A percentile compares a stretch with the other conserved stretches of the same genome.
Conservation (phyloP, 352 stramenopile genomes). For the Ochromonadaceae sp. region DNA sequence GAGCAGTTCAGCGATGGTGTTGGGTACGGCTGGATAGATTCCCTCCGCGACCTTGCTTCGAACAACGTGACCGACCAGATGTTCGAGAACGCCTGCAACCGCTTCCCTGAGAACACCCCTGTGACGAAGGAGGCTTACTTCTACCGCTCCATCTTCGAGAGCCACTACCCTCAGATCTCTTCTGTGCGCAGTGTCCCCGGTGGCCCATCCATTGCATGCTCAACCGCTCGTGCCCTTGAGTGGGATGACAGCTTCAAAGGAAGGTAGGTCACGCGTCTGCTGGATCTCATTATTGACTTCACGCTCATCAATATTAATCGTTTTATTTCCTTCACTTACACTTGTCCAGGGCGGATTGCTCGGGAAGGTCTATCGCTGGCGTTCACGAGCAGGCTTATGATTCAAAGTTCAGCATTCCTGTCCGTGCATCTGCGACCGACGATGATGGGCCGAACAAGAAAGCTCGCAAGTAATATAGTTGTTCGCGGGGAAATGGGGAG, state of each 20-base stretch:
- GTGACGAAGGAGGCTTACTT: constrained; percentile 88
- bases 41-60: constrained; percentile 77
- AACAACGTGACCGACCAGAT: constrained; percentile 27
- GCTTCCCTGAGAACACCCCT: constrained; percentile 96
- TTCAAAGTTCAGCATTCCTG: constrained; percentile 45
- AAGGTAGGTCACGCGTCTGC: too few relatives aligned
- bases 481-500: too few relatives aligned
- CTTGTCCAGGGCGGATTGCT: constrained; percentile 64
- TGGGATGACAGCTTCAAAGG: constrained; percentile 87
- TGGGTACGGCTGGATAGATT: constrained; percentile 96
- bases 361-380: constrained; percentile 74
- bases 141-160: constrained; percentile 89
- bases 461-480: too few relatives aligned
- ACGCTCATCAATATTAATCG: neutral
- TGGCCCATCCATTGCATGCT: constrained; percentile 94
- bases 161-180: constrained; percentile 89
- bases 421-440: too few relatives aligned
- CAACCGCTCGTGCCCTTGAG: constrained; percentile 85
- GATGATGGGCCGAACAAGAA: too few relatives aligned
- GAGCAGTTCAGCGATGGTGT: constrained; percentile 99
- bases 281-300: neutral
- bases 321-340: neutral
- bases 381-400: constrained; percentile 87
- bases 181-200: constrained; percentile 88
- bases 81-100: constrained; percentile 55